Evolutionary conservation across 116 monocot genomes (phyloP).

Genomic region (Papilionanthe hybrid): DNA sequence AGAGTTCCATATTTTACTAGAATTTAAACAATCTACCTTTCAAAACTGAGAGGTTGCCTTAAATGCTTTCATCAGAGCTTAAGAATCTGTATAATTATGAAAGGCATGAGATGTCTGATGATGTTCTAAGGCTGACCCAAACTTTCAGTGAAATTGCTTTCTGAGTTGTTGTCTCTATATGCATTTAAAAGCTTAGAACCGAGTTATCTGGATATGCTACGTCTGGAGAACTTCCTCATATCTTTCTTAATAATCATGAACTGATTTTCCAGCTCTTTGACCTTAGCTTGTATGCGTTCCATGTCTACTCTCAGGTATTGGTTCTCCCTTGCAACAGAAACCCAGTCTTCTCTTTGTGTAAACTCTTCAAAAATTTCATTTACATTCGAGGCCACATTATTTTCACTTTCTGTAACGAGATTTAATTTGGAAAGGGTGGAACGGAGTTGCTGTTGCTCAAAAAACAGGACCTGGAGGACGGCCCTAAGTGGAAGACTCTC

Average conservation of each 20-base stretch:
- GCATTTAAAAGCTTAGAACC: no score
- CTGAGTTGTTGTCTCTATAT: no score
- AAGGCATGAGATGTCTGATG: no score
- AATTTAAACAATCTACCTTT: no score
- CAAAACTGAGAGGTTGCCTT: no score
- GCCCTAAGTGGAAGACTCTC: conserved; percentile 78
- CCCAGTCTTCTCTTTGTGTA: conserved; percentile 40
- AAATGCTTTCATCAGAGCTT: no score
- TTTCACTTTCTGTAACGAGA: conserved; percentile 13
- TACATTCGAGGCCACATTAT: conserved; percentile 42
- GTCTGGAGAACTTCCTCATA: not conserved
- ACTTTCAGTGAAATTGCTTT: no score
- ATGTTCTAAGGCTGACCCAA: no score
- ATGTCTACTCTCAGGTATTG: not conserved
- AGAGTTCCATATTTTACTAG: no score
- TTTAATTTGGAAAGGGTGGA: not conserved
- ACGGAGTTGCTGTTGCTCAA: conserved; percentile 75
- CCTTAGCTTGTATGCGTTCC: not conserved
- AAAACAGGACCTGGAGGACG: conserved; percentile 91
- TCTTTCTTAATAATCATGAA: not conserved
- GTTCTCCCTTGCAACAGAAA: conserved; percentile 53
- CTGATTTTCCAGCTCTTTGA: not conserved
- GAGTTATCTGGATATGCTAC: conserved; percentile 1
- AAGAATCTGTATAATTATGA: no score
- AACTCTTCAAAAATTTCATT: conserved; percentile 45